Percentiles rank a stretch among this genome's conserved stretches.
Evolutionary conservation across 805 yeast species (phyloP).

Genomic region (baker's yeast (Saccharomyces cerevisiae)): DNA sequence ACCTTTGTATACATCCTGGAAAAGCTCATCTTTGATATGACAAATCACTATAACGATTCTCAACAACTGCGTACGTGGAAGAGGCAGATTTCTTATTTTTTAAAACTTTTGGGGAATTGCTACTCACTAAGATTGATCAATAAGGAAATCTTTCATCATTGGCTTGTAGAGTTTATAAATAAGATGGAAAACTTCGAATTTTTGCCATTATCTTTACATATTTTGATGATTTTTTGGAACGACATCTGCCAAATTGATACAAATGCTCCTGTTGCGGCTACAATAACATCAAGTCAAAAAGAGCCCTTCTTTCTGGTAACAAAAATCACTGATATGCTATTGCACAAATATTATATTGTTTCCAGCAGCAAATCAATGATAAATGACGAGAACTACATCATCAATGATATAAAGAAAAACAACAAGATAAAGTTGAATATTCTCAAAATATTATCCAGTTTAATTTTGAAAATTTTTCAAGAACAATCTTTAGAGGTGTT

Average conservation of each 20-base stretch:
- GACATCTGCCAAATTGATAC: constrained; percentile 39
- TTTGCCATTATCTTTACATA: constrained; percentile 42
- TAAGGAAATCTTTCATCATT: constrained; percentile 48
- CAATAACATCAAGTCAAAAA: not conserved
- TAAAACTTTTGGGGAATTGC: constrained; percentile 53
- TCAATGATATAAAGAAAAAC: constrained; percentile 32
- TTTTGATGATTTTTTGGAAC: constrained; percentile 64
- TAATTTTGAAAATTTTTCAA: constrained; percentile 27
- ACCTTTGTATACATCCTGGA: constrained; percentile 54
- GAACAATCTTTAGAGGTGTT: constrained; percentile 42
- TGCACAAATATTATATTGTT: constrained; percentile 39
- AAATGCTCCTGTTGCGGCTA: constrained; percentile 26
- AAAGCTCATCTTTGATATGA: constrained; percentile 29
- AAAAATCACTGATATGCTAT: constrained; percentile 53
- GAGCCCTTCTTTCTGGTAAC: constrained; percentile 42
- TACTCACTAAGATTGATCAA: constrained; percentile 65
- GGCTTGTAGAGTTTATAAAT: constrained; percentile 51
- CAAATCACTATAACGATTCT: constrained; percentile 23
- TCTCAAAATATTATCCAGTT: constrained; percentile 17
- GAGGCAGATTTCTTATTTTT: constrained; percentile 47
- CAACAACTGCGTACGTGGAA: constrained; percentile 33
- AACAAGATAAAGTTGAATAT: constrained; percentile 26
- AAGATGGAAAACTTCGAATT: constrained; percentile 32
- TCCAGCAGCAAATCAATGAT: constrained; percentile 29
- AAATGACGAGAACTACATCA: constrained; percentile 31